phyloP scores from a whole-genome alignment of 1,284 basidiomycete species.

The Sphagnurus paluster region DNA sequence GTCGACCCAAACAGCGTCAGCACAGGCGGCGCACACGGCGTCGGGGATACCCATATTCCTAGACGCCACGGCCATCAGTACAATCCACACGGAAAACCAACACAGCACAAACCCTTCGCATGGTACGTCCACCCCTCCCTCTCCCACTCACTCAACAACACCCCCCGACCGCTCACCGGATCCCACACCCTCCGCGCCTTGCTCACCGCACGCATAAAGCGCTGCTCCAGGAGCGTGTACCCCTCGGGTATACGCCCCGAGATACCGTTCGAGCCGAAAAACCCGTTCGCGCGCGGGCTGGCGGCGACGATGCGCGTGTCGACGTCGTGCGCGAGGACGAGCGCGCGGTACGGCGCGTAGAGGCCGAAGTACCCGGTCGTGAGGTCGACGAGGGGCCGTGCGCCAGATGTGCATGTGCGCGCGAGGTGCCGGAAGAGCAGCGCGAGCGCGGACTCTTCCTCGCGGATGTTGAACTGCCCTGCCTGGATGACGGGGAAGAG shows the following conservation, averaged over 20 bases:
- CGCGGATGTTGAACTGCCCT: constrained; percentile 78
- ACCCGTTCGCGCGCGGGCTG: constrained; percentile 93
- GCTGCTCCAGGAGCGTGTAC: constrained; percentile 86
- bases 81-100: too few species aligned
- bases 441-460: constrained; percentile 73
- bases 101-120: constrained; percentile 83
- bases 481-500: constrained; percentile 85
- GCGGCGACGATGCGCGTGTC: constrained; percentile 82
- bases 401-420: constrained; percentile 5
- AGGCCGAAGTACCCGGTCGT: constrained; percentile 97
- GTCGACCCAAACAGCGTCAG: constrained; percentile 94
- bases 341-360: constrained; percentile 78
- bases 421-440: constrained; percentile 48
- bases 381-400: constrained; percentile 60
- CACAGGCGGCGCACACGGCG: constrained; percentile 51
- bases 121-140: constrained; percentile 97
- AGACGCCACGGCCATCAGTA: too few species aligned
- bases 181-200: constrained; percentile 51
- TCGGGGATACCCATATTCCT: constrained; percentile 88
- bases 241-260: constrained; percentile 94
- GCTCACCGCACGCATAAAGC: constrained; percentile 76
- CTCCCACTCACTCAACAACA: constrained; percentile 87
- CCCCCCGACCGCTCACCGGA: constrained; percentile 38
- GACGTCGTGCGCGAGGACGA: constrained; percentile 60
- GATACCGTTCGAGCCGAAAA: constrained; percentile 86